A percentile compares a stretch with the other conserved stretches of the same genome.
Evolutionary conservation across 1,139 yeast species (phyloP).

Genomic region (Martiniozyma asiatica): DNA sequence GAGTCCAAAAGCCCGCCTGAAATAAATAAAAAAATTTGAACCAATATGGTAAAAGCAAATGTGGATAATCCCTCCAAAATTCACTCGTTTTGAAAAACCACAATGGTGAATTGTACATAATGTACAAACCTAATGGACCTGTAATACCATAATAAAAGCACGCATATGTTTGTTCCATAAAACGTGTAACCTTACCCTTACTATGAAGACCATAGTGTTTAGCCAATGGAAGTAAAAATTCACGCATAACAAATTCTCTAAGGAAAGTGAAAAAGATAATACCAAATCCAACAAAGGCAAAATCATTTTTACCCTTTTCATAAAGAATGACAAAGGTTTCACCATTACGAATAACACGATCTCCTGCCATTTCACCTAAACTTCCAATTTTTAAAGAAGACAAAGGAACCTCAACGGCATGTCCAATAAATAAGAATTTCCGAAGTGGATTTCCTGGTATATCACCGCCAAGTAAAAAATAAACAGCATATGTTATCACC

Average conservation of each 20-base stretch:
- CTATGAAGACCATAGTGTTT: conserved; percentile 36
- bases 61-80: conserved; percentile 76
- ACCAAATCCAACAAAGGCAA: conserved; percentile 66
- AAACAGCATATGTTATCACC: conserved; percentile 27
- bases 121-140: conserved; percentile 82
- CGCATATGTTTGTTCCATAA: conserved; percentile 88
- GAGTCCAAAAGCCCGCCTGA: conserved; percentile 97
- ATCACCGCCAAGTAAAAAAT: conserved; percentile 38
- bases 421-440: conserved; percentile 52
- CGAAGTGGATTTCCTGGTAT: conserved; percentile 50
- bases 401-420: no score
- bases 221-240: conserved; percentile 66
- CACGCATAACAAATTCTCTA: conserved; percentile 86
- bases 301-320: conserved; percentile 81
- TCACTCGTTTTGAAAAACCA: conserved; percentile 84
- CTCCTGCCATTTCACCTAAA: no score
- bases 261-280: conserved; percentile 81
- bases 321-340: conserved; percentile 70
- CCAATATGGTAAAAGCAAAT: conserved; percentile 54
- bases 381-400: no score
- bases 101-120: conserved; percentile 71
- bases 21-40: conserved; percentile 77
- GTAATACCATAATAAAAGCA: conserved; percentile 68
- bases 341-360: no score
- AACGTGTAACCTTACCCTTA: conserved; percentile 57